Evolutionary conservation across 345 rosid genomes (phyloP).

Genomic region (Aquilaria sinensis): DNA sequence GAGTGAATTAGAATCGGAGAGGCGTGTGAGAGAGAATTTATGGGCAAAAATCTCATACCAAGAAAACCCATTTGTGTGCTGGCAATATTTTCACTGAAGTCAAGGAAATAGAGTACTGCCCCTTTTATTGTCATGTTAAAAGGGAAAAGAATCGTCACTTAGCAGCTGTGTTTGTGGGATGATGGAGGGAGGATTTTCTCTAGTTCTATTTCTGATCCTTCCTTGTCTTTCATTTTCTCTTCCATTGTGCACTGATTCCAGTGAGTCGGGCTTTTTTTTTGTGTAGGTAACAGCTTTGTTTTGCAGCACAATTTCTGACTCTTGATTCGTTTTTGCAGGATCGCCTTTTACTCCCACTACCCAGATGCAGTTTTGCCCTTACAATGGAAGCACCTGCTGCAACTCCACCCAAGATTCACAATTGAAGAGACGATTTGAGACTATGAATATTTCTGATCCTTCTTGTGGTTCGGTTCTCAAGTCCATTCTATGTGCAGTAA

Average conservation of each 20-base stretch:
- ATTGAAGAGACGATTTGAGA: slow-evolving; percentile 58
- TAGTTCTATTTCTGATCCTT: slow-evolving; percentile 2
- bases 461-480: slow-evolving; percentile 65
- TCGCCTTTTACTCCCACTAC: slow-evolving; percentile 50
- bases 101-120: no score
- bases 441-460: slow-evolving; percentile 65
- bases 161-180: no score
- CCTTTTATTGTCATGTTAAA: no score
- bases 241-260: slow-evolving; percentile 60
- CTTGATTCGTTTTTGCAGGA: slow-evolving; percentile 31
- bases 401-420: slow-evolving; percentile 58
- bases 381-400: slow-evolving; percentile 83
- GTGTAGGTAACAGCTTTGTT: no score
- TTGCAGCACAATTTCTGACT: background rate
- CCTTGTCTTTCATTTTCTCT: slow-evolving; percentile 36
- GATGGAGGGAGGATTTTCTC: no score
- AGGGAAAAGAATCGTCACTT: no score
- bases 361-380: slow-evolving; percentile 57
- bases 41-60: no score
- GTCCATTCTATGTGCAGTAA: slow-evolving; percentile 81
- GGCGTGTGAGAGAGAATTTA: no score
- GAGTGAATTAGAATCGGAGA: no score
- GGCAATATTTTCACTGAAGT: no score
- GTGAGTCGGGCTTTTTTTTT: slow-evolving; percentile 15
- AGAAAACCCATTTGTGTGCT: no score